Evolutionary conservation across 2,329 filamentous ascomycete species (phyloP).

Genomic region (Cytospora paraplurivora): DNA sequence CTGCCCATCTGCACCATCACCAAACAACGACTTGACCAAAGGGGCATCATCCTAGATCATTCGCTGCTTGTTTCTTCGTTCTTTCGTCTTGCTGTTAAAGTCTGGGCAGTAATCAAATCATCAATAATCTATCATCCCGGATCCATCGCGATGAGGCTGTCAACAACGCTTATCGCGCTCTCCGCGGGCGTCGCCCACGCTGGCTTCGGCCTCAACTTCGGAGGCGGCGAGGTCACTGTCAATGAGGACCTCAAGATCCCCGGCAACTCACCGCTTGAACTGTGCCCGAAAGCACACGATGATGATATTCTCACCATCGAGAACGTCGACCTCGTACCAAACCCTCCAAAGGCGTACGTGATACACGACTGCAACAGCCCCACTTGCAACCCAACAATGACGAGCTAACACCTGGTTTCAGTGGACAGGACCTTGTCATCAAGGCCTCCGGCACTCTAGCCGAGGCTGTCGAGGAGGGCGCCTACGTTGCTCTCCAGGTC

Average conservation of each 20-base stretch:
- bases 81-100: background rate
- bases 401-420: conserved; percentile 41
- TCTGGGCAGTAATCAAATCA: background rate
- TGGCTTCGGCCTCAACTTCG: conserved; percentile 48
- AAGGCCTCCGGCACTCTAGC: conserved; percentile 75
- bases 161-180: conserved; percentile 47
- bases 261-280: conserved; percentile 81
- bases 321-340: conserved; percentile 78
- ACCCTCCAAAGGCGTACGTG: conserved; percentile 83
- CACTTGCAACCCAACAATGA: conserved; percentile 5
- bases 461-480: conserved; percentile 72
- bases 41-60: background rate
- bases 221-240: conserved; percentile 49
- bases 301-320: conserved; percentile 75
- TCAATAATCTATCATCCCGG: background rate
- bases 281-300: conserved; percentile 68
- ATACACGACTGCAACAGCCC: background rate
- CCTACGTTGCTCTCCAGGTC: conserved; percentile 80
- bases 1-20: background rate
- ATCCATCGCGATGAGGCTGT: conserved; percentile 44
- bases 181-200: conserved; percentile 49
- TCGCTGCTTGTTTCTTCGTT: background rate
- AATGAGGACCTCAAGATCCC: conserved; percentile 66
- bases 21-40: conserved; percentile 1
- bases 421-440: conserved; percentile 77